These are phyloP conservation scores for Globisporangium abappressorium DNA, from an alignment of 352 stramenopile species.

Conservation along the genomic window DNA sequence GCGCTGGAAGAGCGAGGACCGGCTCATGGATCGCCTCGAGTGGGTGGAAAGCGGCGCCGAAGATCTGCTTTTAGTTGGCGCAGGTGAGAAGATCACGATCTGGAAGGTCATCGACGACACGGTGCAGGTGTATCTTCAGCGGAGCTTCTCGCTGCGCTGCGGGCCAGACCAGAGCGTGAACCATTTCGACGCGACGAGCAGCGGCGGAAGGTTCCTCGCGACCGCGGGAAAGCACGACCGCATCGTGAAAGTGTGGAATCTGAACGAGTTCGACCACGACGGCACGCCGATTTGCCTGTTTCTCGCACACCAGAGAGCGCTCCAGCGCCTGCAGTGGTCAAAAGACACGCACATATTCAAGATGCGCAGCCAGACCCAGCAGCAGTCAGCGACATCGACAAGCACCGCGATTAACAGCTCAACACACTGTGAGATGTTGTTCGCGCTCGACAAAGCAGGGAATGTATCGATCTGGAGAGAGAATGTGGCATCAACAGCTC, in stretches of 20 bases:
- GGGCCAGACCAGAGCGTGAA: constrained; percentile 20
- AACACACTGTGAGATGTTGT: constrained; percentile 55
- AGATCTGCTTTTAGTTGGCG: constrained; percentile 62
- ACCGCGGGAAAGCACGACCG: constrained; percentile 58
- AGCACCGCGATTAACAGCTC: background rate
- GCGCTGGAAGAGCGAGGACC: constrained; percentile 69
- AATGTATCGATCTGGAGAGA: constrained; percentile 79
- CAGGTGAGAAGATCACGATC: constrained; percentile 66
- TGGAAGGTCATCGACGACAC: constrained; percentile 84
- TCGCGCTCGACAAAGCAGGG: constrained; percentile 60
- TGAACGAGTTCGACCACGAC: constrained; percentile 51
- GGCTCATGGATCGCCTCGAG: constrained; percentile 55
- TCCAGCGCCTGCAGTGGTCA: constrained; percentile 52
- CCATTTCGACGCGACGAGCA: constrained; percentile 66
- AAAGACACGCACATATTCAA: constrained; percentile 59
- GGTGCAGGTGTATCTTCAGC: constrained; percentile 74
- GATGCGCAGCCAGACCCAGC: constrained; percentile 15
- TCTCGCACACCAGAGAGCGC: constrained; percentile 55
- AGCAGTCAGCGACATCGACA: constrained; percentile 11
- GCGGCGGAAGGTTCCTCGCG: constrained; percentile 49
- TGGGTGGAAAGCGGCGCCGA: constrained; percentile 75
- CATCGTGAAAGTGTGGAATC: constrained; percentile 70
- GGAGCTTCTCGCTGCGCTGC: constrained; percentile 45
- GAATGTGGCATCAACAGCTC: constrained; percentile 32
- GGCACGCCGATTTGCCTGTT: constrained; percentile 53